Conservation (phyloP, 73 alveolate genomes). For the Symbiodinium pilosum region DNA sequence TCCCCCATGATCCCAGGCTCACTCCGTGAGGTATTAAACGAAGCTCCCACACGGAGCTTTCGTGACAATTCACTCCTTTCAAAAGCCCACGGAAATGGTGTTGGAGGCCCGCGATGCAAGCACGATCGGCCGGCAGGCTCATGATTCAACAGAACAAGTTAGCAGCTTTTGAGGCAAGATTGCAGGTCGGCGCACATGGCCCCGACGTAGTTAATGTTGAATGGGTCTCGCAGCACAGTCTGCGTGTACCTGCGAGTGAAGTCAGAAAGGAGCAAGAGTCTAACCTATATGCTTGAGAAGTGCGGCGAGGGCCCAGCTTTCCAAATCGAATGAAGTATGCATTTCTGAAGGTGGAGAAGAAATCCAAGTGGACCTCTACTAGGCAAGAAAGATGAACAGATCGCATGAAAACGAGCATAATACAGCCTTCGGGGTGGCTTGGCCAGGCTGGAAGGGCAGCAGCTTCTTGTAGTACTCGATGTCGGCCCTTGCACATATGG, state of each 20-base stretch:
- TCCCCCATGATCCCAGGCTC: no score
- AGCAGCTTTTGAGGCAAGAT: no score
- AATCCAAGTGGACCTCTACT: slow-evolving; percentile 67
- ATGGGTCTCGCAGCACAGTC: slow-evolving; percentile 74
- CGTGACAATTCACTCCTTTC: no score
- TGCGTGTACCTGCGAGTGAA: slow-evolving; percentile 47
- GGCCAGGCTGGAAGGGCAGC: slow-evolving; percentile 84
- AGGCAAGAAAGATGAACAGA: neutral
- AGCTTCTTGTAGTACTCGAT: slow-evolving; percentile 66
- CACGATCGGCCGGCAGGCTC: no score
- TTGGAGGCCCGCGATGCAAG: no score
- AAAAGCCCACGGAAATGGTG: no score
- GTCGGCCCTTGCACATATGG: slow-evolving; percentile 36
- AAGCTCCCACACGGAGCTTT: no score
- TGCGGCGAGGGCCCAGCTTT: neutral
- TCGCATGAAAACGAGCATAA: no score
- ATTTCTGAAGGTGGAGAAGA: slow-evolving; percentile 87
- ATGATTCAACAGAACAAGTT: no score
- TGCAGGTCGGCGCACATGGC: slow-evolving; percentile 51
- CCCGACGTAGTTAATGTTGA: slow-evolving; percentile 89
- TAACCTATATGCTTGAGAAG: neutral
- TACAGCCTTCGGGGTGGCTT: slow-evolving; percentile 59
- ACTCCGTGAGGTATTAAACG: no score
- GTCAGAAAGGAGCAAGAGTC: neutral
- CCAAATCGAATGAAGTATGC: slow-evolving; percentile 88